Evolutionary conservation across 352 stramenopile species (phyloP).

Genomic region (Pythium chondricola): DNA sequence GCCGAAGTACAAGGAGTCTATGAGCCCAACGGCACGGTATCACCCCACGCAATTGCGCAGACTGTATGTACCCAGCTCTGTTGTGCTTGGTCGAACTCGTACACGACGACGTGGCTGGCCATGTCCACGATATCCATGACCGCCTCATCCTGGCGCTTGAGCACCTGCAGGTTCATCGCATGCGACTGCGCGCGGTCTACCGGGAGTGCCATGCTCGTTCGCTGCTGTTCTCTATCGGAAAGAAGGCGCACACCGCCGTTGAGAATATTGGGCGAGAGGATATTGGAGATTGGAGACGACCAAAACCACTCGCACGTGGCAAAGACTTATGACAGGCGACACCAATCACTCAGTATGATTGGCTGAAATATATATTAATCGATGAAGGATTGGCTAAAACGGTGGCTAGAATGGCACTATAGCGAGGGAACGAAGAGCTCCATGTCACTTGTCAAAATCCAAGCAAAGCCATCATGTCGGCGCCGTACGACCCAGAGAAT

Average conservation of each 20-base stretch:
- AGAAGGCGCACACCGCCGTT: too few species aligned
- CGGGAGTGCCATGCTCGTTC: constrained; percentile 18
- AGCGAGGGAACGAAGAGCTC: neutral
- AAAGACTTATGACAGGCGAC: constrained; percentile 14
- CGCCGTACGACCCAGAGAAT: constrained; percentile 68
- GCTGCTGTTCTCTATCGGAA: neutral
- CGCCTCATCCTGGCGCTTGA: constrained; percentile 76
- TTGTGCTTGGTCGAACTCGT: constrained; percentile 80
- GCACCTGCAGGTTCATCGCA: constrained; percentile 83
- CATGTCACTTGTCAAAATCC: constrained; percentile 1
- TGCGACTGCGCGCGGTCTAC: constrained; percentile 80
- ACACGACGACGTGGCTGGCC: constrained; percentile 82
- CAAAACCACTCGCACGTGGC: constrained; percentile 19
- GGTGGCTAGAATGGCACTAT: too few species aligned
- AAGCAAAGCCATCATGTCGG: constrained; percentile 7
- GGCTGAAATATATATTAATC: constrained; percentile 1
- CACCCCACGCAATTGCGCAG: too few species aligned
- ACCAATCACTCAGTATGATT: neutral
- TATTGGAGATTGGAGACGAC: neutral
- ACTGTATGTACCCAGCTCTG: constrained; percentile 78
- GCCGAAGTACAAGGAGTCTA: constrained; percentile 2
- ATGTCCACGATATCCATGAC: constrained; percentile 82
- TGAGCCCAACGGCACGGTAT: too few species aligned
- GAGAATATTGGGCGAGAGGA: neutral
- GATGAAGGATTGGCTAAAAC: too few species aligned